Conservation (phyloP, 2,329 filamentous ascomycete species). For the Xylariaceae sp. region DNA sequence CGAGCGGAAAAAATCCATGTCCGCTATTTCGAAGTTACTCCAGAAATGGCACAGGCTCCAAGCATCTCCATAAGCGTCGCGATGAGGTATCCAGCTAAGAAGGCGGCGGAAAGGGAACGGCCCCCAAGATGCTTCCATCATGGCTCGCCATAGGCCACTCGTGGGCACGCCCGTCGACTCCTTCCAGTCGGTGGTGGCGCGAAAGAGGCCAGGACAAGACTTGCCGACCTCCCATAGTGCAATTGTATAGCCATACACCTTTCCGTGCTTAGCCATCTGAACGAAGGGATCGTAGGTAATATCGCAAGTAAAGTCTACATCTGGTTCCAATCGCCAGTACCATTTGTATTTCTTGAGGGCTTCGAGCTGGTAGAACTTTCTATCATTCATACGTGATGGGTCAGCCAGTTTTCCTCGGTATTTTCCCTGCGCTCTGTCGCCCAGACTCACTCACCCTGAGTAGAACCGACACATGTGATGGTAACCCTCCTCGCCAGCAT, state of each 20-base stretch:
- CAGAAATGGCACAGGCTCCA: constrained; percentile 57
- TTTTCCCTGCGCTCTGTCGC: not conserved
- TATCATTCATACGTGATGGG: constrained; percentile 18
- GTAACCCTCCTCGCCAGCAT: constrained; percentile 50
- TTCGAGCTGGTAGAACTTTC: constrained; percentile 53
- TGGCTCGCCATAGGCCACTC: constrained; percentile 50
- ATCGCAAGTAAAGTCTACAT: constrained; percentile 53
- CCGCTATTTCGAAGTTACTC: constrained; percentile 57
- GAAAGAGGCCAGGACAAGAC: constrained; percentile 52
- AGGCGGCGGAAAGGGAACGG: constrained; percentile 51
- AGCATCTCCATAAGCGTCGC: constrained; percentile 48
- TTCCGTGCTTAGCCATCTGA: constrained; percentile 52
- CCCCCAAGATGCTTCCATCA: constrained; percentile 49
- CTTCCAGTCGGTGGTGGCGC: constrained; percentile 50
- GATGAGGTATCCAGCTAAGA: constrained; percentile 47
- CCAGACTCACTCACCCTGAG: constrained; percentile 47
- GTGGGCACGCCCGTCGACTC: constrained; percentile 44
- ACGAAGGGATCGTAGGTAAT: constrained; percentile 57
- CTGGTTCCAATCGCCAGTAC: constrained; percentile 56
- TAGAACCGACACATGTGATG: constrained; percentile 54
- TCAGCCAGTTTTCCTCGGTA: constrained; percentile 9
- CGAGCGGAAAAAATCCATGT: constrained; percentile 53
- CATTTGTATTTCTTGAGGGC: constrained; percentile 52
- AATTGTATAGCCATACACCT: constrained; percentile 54
- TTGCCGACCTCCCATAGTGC: constrained; percentile 51